Evolutionary conservation across 306 rosid genomes (phyloP).

Genomic region (Acacia confusa): DNA sequence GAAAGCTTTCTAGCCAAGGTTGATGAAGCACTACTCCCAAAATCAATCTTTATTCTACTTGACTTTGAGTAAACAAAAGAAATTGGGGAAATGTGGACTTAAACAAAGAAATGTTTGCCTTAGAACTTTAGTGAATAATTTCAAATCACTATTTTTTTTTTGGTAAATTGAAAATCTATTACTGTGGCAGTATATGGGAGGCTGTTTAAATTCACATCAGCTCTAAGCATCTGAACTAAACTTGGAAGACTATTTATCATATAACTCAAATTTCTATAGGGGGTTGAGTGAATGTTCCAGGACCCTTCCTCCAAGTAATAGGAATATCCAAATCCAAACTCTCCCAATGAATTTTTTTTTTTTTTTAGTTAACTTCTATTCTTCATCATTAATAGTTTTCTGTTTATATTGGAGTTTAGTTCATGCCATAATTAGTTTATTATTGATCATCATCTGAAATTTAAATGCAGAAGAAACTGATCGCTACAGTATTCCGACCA

Average conservation of each 20-base stretch:
- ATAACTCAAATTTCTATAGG: background rate
- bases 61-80: background rate
- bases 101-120: background rate
- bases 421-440: background rate
- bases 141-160: background rate
- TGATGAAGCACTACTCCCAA: background rate
- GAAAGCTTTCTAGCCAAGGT: background rate
- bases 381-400: background rate
- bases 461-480: constrained; percentile 85
- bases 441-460: too few species aligned
- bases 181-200: background rate
- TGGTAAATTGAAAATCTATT: background rate
- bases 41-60: background rate
- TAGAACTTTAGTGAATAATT: background rate
- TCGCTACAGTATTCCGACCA: constrained; percentile 71
- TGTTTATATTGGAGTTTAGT: background rate
- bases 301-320: background rate
- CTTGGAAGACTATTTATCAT: background rate
- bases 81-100: background rate
- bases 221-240: background rate
- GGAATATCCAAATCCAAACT: background rate
- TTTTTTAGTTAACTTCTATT: background rate
- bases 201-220: background rate
- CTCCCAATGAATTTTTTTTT: too few species aligned
- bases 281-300: background rate